Percentiles rank a stretch among this genome's conserved stretches.
phyloP scores from a whole-genome alignment of 2,329 filamentous ascomycete genomes.

The Drechslerella dactyloides region DNA sequence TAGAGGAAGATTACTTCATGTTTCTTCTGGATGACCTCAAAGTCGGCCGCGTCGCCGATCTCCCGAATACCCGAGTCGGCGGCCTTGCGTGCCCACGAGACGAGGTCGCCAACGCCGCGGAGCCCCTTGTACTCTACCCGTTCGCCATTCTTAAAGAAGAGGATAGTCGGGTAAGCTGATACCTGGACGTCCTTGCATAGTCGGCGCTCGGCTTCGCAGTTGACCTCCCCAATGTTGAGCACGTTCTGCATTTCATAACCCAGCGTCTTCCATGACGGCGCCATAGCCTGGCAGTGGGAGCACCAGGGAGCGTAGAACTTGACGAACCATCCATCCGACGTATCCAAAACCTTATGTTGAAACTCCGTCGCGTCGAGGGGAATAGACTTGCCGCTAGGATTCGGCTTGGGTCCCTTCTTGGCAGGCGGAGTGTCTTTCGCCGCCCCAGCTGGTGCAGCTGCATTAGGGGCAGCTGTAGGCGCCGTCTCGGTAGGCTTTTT shows the following conservation, averaged over 20 bases:
- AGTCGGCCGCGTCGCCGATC: constrained; percentile 72
- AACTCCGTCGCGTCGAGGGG: constrained; percentile 83
- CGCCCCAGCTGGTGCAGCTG: constrained; percentile 27
- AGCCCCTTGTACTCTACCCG: constrained; percentile 91
- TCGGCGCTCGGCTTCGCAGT: constrained; percentile 82
- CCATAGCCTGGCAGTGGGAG: constrained; percentile 90
- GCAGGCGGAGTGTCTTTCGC: constrained; percentile 59
- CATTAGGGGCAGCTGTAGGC: constrained; percentile 58
- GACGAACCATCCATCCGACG: constrained; percentile 93
- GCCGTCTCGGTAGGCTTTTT: constrained; percentile 56
- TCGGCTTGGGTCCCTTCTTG: constrained; percentile 62
- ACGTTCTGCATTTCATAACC: constrained; percentile 87
- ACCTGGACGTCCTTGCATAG: constrained; percentile 92
- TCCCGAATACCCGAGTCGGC: constrained; percentile 81
- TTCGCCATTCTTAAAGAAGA: constrained; percentile 91
- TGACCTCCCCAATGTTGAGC: constrained; percentile 93
- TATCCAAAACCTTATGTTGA: constrained; percentile 81
- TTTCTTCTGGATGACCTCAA: constrained; percentile 84
- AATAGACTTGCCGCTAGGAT: constrained; percentile 76
- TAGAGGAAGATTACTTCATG: constrained; percentile 95
- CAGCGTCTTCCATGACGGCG: constrained; percentile 86
- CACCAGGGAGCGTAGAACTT: constrained; percentile 99
- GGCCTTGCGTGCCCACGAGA: constrained; percentile 85
- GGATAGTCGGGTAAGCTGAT: constrained; percentile 81
- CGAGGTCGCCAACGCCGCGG: constrained; percentile 86